Conservation (phyloP, 2,329 filamentous ascomycete genomes). For the Blastomyces silverae region DNA sequence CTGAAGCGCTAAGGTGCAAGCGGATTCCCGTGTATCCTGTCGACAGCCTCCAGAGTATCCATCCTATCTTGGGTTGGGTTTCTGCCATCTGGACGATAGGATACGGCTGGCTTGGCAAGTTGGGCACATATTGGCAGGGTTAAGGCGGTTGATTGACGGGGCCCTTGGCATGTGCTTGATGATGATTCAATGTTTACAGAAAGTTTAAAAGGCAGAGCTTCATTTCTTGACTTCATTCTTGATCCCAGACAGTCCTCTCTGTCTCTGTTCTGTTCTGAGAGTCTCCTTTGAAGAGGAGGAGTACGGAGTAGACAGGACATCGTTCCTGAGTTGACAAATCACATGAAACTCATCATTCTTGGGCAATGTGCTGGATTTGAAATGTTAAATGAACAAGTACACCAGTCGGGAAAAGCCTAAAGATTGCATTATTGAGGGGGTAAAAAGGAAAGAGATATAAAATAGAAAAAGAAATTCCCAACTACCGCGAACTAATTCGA, state of each 20-base stretch:
- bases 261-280: too few relatives aligned
- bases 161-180: background rate
- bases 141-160: background rate
- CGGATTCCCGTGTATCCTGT: background rate
- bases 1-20: constrained; percentile 4
- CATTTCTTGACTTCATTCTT: too few relatives aligned
- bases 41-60: too few relatives aligned
- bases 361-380: too few relatives aligned
- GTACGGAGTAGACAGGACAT: too few relatives aligned
- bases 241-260: too few relatives aligned
- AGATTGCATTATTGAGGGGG: too few relatives aligned
- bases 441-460: background rate
- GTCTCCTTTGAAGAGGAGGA: too few relatives aligned
- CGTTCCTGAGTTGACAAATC: too few relatives aligned
- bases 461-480: background rate
- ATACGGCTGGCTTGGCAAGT: background rate
- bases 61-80: background rate
- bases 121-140: constrained; percentile 4
- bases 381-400: too few relatives aligned
- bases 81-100: background rate
- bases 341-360: too few relatives aligned
- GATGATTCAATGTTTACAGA: background rate
- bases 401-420: too few relatives aligned
- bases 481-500: background rate
- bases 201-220: background rate